Base-by-base conservation (phyloP, 768 basidiomycete genomes). In the Serendipita sp. region DNA sequence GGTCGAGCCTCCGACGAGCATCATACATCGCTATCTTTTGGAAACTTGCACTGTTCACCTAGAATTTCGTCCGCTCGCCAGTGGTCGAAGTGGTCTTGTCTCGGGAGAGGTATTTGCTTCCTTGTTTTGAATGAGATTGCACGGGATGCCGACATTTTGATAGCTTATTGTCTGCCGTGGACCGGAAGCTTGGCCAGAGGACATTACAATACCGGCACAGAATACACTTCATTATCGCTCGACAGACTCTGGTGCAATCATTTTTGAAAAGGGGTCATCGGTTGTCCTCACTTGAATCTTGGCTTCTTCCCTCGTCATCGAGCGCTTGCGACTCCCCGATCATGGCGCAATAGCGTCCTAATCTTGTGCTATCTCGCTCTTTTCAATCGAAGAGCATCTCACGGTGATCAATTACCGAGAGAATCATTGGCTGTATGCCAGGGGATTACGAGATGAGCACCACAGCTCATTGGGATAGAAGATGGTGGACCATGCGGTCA, bases 211-310 rank as follows among this genome's bases (percentile, higher is more conserved):
- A 10, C 56, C 56, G 18, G 16, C 34, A 35, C 18, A 38, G 28
- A 32, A 30, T 1, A 35, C 35, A 37, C 37, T 60, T 24, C 56
- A 60, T 18, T 60, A 60, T 37, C 56, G 56, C 10, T 60, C 16
- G 8, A 60, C 56, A 30, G 56, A 60, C 8, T 11, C 16, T 35
- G 37, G 30, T n/a, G 56, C 30, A 37, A 35, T 60, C 34, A 4
- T 60, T 8, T 60, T 60, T 38, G 56, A 60, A 60, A 60, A 60
- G 56, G 56, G 16, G 56, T 60, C 34, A 60, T 60, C 56, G 48
- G 41, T 41, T 41, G 41, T 13, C 13, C 41, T 41, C 13, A 41
- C 41, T 41, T 41, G 41, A 41, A 41, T 41, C 5, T 41, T 41
- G 41, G 41, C 41, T 41, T 41, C 41, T 41, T 41, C 41, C 41